Evolutionary conservation across 2,329 filamentous ascomycete species (phyloP).

Genomic region (Scedosporium dehoogii): DNA sequence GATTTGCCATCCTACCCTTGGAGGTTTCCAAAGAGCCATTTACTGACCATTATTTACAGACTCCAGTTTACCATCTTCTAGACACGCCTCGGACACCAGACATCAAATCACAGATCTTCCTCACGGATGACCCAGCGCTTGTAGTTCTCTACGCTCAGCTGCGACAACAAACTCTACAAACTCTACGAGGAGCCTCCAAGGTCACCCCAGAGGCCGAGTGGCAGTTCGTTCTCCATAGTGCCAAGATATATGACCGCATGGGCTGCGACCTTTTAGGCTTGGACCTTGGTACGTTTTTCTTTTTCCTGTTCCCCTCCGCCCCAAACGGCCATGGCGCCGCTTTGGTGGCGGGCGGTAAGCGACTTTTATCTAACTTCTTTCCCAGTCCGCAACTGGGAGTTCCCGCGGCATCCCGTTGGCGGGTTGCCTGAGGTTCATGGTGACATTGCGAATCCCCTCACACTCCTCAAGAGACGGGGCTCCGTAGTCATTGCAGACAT

Average conservation of each 20-base stretch:
- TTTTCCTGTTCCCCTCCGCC: background rate
- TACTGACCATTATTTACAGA: conserved; percentile 33
- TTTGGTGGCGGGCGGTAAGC: background rate
- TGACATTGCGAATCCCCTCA: conserved; percentile 50
- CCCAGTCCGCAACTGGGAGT: conserved; percentile 71
- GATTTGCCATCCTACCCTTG: too few relatives aligned
- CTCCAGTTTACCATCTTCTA: conserved; percentile 66
- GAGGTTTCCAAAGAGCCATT: background rate
- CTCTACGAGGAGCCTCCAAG: conserved; percentile 74
- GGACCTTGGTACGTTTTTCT: conserved; percentile 54
- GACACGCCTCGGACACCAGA: conserved; percentile 59
- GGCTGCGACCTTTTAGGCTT: conserved; percentile 85
- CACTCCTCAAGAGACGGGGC: conserved; percentile 59
- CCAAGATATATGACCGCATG: conserved; percentile 78
- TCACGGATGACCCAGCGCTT: conserved; percentile 84
- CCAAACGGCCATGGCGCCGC: too few relatives aligned
- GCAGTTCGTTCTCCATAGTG: conserved; percentile 82
- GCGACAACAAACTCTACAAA: conserved; percentile 70
- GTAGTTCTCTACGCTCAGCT: conserved; percentile 82
- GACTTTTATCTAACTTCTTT: conserved; percentile 7
- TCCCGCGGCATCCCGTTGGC: conserved; percentile 40
- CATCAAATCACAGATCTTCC: conserved; percentile 66
- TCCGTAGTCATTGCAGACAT: conserved; percentile 74
- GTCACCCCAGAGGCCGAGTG: conserved; percentile 72
- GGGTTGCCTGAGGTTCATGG: conserved; percentile 27